These are phyloP conservation scores for Tetrastigma voinierianum DNA, from an alignment of 164 flowering plant genomes.

Conservation along the genomic window DNA sequence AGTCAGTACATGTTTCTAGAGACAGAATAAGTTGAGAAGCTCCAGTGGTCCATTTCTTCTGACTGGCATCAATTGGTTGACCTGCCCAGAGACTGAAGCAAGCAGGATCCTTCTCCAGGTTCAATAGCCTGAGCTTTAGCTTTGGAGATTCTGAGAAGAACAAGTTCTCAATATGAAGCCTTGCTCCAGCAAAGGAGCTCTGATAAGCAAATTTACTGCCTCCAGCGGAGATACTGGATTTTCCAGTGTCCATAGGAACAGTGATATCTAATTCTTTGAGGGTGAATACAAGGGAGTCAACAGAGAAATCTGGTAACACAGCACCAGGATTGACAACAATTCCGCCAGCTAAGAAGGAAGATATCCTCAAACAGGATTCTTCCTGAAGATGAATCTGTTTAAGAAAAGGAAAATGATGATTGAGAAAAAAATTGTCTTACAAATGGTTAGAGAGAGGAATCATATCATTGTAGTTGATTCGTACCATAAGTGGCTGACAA, in stretches of 20 bases:
- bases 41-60: slow-evolving; percentile 65
- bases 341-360: slow-evolving; percentile 92
- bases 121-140: slow-evolving; percentile 54
- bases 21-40: slow-evolving; percentile 71
- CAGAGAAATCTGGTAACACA: slow-evolving; percentile 83
- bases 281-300: slow-evolving; percentile 58
- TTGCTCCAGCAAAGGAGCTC: slow-evolving; percentile 75
- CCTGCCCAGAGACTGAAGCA: slow-evolving; percentile 90
- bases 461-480: neutral
- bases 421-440: neutral
- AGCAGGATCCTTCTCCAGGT: slow-evolving; percentile 94
- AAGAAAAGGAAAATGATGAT: slow-evolving; percentile 8
- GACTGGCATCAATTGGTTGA: slow-evolving; percentile 95
- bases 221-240: slow-evolving; percentile 17
- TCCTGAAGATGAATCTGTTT: slow-evolving; percentile 90
- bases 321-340: slow-evolving; percentile 71
- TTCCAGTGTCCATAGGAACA: slow-evolving; percentile 53
- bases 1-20: slow-evolving; percentile 48
- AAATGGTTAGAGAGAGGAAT: neutral
- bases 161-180: slow-evolving; percentile 76
- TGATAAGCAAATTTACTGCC: slow-evolving; percentile 14
- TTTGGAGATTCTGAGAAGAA: slow-evolving; percentile 64
- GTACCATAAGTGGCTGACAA: slow-evolving; percentile 91
- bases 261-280: slow-evolving; percentile 74
- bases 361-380: slow-evolving; percentile 87